Evolutionary conservation across 768 basidiomycete genomes (phyloP).

Genomic region (Naganishia kalamii): DNA sequence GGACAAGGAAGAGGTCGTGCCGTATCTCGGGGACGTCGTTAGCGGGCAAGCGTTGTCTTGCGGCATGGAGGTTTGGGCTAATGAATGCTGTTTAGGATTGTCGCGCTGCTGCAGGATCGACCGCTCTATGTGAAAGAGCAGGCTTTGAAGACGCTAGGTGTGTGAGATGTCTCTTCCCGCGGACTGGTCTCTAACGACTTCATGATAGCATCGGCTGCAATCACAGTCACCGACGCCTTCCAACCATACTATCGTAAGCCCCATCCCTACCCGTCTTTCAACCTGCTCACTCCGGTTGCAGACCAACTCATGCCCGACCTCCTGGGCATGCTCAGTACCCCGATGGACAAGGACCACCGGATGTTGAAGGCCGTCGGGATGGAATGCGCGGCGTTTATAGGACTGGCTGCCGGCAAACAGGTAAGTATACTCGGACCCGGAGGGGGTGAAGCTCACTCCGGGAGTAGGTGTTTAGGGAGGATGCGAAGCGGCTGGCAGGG

Average conservation of each 20-base stretch:
- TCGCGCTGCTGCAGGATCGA: slow-evolving; percentile 13
- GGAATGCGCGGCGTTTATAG: slow-evolving; percentile 12
- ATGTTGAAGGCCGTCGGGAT: slow-evolving; percentile 13
- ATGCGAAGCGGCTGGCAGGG: slow-evolving; percentile 11
- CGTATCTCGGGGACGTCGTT: neutral
- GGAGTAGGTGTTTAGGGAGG: slow-evolving; percentile 5
- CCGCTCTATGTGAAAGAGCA: slow-evolving; percentile 13
- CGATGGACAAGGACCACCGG: slow-evolving; percentile 3
- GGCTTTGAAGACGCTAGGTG: slow-evolving; percentile 6
- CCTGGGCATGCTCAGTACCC: neutral
- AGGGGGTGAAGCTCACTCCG: too few relatives aligned
- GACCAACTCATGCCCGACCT: slow-evolving; percentile 13
- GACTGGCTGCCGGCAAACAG: slow-evolving; percentile 8
- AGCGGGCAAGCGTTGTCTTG: neutral
- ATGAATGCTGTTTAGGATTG: neutral
- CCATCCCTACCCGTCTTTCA: neutral
- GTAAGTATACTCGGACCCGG: too few relatives aligned
- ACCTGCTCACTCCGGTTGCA: neutral
- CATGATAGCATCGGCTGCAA: neutral
- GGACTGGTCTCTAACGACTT: too few relatives aligned
- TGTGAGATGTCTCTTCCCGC: neutral
- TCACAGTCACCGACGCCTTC: neutral
- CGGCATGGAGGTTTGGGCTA: neutral
- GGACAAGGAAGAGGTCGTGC: neutral
- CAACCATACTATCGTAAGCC: slow-evolving; percentile 3